A percentile compares a stretch with the other conserved stretches of the same genome.
Conservation (phyloP, 495 filamentous ascomycete species). For the Hypoxylon subgilvum region DNA sequence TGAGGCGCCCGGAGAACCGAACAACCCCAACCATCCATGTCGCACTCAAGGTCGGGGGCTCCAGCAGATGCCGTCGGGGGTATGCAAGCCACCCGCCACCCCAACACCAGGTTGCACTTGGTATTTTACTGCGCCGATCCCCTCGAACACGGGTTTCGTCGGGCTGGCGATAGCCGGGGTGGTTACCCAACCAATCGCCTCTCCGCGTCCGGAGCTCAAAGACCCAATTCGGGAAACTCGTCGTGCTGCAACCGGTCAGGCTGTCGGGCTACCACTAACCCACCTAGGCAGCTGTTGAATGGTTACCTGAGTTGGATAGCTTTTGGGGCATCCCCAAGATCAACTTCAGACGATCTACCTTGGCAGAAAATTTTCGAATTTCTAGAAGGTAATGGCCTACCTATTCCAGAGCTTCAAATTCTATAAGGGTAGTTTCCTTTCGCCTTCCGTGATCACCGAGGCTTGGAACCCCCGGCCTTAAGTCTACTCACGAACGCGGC, state of each 20-base stretch:
- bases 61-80: neutral
- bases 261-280: slow-evolving; percentile 12
- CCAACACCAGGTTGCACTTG: slow-evolving; percentile 6
- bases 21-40: slow-evolving; percentile 14
- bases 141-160: slow-evolving; percentile 30
- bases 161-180: slow-evolving; percentile 12
- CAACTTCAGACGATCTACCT: slow-evolving; percentile 1
- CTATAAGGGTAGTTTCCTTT: neutral
- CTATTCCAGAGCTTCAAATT: neutral
- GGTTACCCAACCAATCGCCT: slow-evolving; percentile 18
- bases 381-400: slow-evolving; percentile 11
- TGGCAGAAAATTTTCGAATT: slow-evolving; percentile 5
- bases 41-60: neutral
- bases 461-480: neutral
- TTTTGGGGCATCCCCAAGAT: neutral
- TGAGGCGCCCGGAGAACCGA: slow-evolving; percentile 20
- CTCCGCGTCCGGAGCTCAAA: neutral
- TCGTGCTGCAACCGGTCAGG: neutral
- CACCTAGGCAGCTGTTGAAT: slow-evolving; percentile 27
- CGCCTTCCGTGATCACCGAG: slow-evolving; percentile 14
- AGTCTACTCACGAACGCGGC: slow-evolving; percentile 1
- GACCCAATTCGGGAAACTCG: slow-evolving; percentile 30
- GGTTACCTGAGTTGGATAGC: neutral
- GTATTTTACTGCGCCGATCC: slow-evolving; percentile 15
- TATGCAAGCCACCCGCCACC: slow-evolving; percentile 3